Percentiles rank a stretch among this genome's conserved stretches.
These are phyloP conservation scores for Pelagomonas calceolata DNA, from an alignment of 108 stramenopile genomes.

Conservation along the genomic window DNA sequence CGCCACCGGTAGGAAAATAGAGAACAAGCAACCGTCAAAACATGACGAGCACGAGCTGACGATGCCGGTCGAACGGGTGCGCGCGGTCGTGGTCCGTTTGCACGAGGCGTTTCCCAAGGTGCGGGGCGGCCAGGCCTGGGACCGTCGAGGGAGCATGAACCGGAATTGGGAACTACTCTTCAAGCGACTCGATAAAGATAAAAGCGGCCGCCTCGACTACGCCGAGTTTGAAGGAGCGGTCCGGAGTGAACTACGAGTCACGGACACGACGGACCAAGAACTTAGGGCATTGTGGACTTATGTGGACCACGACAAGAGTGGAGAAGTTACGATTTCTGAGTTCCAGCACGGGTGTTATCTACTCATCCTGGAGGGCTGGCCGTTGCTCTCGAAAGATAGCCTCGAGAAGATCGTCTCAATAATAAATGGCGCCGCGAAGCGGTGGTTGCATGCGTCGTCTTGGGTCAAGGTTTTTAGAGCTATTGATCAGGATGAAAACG, in stretches of 20 bases:
- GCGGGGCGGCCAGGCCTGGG: too few relatives aligned
- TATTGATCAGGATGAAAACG: background rate
- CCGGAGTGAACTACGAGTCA: background rate
- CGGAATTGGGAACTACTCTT: background rate
- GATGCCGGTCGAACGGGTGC: too few relatives aligned
- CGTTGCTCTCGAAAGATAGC: background rate
- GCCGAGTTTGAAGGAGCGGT: background rate
- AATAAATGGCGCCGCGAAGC: background rate
- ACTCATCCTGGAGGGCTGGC: background rate
- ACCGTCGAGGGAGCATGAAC: too few relatives aligned
- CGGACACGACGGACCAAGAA: too few relatives aligned
- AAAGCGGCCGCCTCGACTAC: background rate
- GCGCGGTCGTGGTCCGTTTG: too few relatives aligned
- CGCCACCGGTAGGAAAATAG: too few relatives aligned
- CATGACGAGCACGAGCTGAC: too few relatives aligned
- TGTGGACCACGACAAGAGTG: background rate
- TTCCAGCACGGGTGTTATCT: background rate
- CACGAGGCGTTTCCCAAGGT: too few relatives aligned
- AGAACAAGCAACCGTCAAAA: too few relatives aligned
- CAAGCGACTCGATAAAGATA: background rate
- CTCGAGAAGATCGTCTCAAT: background rate
- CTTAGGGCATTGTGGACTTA: background rate
- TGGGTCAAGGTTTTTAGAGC: background rate
- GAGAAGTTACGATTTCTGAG: background rate
- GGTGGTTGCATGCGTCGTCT: background rate